Percentiles rank a stretch among this genome's conserved stretches.
Evolutionary conservation across 169 alveolate genomes (phyloP).

Genomic region (Cardiosporidium cionae): DNA sequence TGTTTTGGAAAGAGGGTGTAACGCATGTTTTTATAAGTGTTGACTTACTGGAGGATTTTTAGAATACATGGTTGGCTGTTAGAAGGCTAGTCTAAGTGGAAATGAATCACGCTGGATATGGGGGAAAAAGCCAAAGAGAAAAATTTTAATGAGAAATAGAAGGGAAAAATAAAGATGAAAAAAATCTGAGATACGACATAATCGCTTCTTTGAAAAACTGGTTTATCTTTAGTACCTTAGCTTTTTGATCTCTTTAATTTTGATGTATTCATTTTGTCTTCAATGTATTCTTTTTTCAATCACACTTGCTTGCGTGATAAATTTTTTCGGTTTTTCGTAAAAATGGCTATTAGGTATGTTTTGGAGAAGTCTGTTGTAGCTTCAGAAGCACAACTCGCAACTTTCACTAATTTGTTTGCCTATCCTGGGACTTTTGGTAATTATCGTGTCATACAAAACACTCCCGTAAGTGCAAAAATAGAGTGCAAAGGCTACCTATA

Average conservation of each 20-base stretch:
- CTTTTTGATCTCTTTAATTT: no score
- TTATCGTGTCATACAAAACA: neutral
- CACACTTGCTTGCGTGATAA: neutral
- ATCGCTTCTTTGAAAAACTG: no score
- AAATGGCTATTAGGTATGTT: slow-evolving; percentile 11
- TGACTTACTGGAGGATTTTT: neutral
- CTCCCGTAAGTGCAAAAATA: slow-evolving; percentile 12
- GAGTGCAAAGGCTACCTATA: no score
- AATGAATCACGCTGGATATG: neutral
- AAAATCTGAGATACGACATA: no score
- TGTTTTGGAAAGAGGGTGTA: neutral
- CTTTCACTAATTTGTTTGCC: neutral
- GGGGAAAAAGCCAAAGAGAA: no score
- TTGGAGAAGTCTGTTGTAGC: neutral
- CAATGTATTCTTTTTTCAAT: no score
- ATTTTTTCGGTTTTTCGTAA: no score
- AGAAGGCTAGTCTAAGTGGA: neutral
- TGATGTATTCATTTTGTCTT: no score
- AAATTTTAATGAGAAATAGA: no score
- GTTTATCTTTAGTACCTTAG: no score
- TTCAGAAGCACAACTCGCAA: neutral
- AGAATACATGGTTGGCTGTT: neutral
- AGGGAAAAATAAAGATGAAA: no score
- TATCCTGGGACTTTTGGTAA: neutral
- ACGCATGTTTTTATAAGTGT: neutral